A percentile compares a stretch with the other conserved stretches of the same genome.
Evolutionary conservation across 148 eudicot genomes (phyloP).

Genomic region (Heliamphora exappendiculata): DNA sequence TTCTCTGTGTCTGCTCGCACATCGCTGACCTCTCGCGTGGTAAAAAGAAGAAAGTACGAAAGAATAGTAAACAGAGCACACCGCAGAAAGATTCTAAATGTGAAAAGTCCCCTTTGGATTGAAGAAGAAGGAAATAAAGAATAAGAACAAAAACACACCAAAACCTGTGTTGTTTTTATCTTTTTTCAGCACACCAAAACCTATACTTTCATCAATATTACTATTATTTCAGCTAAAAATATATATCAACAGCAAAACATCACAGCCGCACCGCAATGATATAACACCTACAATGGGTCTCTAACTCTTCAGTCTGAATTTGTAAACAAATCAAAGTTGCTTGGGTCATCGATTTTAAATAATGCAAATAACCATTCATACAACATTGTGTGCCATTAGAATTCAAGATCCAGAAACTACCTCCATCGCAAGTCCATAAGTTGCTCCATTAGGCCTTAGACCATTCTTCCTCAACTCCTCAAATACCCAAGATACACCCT

Average conservation of each 20-base stretch:
- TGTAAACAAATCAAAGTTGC: not conserved
- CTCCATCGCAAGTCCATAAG: conserved; percentile 99
- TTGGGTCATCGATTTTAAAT: too few species aligned
- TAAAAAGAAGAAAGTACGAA: conserved; percentile 18
- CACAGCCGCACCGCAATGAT: not conserved
- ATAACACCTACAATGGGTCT: not conserved
- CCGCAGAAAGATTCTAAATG: conserved; percentile 19
- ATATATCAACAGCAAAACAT: not conserved
- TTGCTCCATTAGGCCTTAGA: conserved; percentile 69
- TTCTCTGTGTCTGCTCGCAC: too few species aligned
- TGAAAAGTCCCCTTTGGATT: conserved; percentile 20
- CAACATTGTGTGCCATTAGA: not conserved
- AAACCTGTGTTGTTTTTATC: too few species aligned
- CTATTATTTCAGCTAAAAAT: not conserved
- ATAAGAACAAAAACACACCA: not conserved
- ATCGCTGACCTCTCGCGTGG: too few species aligned
- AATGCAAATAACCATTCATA: not conserved
- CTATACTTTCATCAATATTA: not conserved
- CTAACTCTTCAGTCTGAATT: not conserved
- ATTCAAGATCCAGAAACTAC: conserved; percentile 28
- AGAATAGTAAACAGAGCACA: conserved; percentile 22
- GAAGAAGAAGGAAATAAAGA: not conserved
- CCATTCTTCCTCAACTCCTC: conserved; percentile 66
- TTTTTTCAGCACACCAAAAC: too few species aligned
- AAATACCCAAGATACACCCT: conserved; percentile 95